Conservation (phyloP, 176 grass and related monocot genomes). For the Cocos nucifera region DNA sequence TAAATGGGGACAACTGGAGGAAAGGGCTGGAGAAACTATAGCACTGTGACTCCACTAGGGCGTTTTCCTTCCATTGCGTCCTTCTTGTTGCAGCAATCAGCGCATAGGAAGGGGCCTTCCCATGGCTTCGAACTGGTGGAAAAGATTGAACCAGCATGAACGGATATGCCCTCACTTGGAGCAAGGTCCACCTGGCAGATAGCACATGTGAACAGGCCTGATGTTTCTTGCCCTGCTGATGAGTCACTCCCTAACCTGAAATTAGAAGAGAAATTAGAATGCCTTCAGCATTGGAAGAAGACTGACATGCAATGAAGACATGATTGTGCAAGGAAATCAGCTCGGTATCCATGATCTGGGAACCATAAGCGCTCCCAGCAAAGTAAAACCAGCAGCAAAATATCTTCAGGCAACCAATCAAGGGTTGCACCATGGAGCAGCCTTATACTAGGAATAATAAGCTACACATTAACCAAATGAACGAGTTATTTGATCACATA, state of each 20-base stretch:
- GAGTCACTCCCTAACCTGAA: slow-evolving; percentile 61
- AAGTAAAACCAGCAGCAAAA: no score
- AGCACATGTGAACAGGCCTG: slow-evolving; percentile 66
- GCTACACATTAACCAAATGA: no score
- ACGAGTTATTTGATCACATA: no score
- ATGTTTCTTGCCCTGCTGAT: slow-evolving; percentile 31
- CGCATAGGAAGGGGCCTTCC: slow-evolving; percentile 86
- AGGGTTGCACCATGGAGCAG: no score
- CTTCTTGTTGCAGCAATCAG: slow-evolving; percentile 82
- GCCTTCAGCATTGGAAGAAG: no score
- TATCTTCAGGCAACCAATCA: no score
- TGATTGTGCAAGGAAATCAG: no score
- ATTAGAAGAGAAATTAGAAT: not conserved
- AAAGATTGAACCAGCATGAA: slow-evolving; percentile 74
- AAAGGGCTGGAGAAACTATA: slow-evolving; percentile 20
- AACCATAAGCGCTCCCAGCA: no score
- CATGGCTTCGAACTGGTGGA: slow-evolving; percentile 78
- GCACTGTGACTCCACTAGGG: slow-evolving; percentile 70
- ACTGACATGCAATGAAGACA: no score
- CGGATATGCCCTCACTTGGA: slow-evolving; percentile 70
- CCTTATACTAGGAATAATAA: no score
- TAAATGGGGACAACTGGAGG: not conserved
- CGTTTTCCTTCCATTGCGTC: slow-evolving; percentile 97
- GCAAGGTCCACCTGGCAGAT: slow-evolving; percentile 84
- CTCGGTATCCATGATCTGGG: no score